Percentiles rank a stretch among this genome's conserved stretches.
Conservation (phyloP, 495 filamentous ascomycete species). For the Pyronema omphalodes region DNA sequence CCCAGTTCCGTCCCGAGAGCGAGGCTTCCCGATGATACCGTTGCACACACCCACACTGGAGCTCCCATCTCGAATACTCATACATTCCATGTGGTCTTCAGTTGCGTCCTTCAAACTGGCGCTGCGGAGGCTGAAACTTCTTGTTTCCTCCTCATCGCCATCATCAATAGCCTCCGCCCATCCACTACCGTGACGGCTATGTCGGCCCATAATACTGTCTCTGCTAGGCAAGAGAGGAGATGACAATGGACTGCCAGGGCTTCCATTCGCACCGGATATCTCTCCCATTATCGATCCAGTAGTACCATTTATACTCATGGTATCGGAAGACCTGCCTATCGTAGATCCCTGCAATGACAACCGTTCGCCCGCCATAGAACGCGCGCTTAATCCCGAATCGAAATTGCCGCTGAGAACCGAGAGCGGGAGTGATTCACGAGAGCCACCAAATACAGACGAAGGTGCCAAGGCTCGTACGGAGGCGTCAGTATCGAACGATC, state of each 20-base stretch:
- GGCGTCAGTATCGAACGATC: constrained; percentile 88
- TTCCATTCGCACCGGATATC: constrained; percentile 4
- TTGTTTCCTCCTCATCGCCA: constrained; percentile 7
- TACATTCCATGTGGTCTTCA: constrained; percentile 7
- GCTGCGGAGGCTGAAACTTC: constrained; percentile 11
- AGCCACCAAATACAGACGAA: constrained; percentile 80
- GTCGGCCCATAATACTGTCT: constrained; percentile 9
- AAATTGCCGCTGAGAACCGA: constrained; percentile 70
- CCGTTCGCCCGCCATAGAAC: constrained; percentile 11
- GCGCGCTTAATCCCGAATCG: constrained; percentile 25
- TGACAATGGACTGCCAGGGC: constrained; percentile 6
- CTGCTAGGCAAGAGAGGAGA: constrained; percentile 3
- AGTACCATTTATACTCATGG: constrained; percentile 9
- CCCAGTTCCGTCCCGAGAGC: neutral
- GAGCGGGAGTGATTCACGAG: constrained; percentile 68
- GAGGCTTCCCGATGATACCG: constrained; percentile 13
- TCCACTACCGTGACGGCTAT: constrained; percentile 4
- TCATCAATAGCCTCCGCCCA: constrained; percentile 8
- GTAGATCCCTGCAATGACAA: constrained; percentile 8
- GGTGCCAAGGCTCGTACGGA: constrained; percentile 84
- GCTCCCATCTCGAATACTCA: constrained; percentile 20
- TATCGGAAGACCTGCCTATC: constrained; percentile 11
- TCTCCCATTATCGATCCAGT: constrained; percentile 13
- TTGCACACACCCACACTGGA: constrained; percentile 19
- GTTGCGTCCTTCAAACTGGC: constrained; percentile 2